These are phyloP conservation scores for Gloeostereum incarnatum DNA, from an alignment of 768 basidiomycete genomes.

Conservation along the genomic window DNA sequence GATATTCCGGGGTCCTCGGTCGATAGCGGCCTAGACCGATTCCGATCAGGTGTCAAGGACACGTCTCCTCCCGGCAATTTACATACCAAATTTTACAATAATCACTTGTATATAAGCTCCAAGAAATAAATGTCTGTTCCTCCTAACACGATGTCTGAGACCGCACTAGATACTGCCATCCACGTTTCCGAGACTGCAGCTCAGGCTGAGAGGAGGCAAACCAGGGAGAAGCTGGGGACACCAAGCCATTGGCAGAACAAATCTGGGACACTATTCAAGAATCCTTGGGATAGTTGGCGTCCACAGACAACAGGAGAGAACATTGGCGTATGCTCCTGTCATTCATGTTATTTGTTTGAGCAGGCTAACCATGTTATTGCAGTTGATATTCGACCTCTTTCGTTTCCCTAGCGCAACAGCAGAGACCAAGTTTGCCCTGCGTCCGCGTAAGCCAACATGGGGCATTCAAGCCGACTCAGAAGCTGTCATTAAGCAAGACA, in stretches of 20 bases:
- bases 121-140: no score
- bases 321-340: constrained; percentile 5
- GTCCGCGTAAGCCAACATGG: constrained; percentile 29
- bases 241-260: not conserved
- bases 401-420: constrained; percentile 9
- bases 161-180: no score
- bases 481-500: not conserved
- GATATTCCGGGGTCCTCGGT: no score
- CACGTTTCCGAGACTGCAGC: constrained; percentile 8
- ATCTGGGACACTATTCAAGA: constrained; percentile 11
- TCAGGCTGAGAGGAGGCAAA: not conserved
- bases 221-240: not conserved
- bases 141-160: no score
- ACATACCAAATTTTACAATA: no score
- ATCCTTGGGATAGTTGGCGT: constrained; percentile 19
- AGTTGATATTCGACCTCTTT: not conserved
- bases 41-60: no score
- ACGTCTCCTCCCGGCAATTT: no score
- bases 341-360: constrained; percentile 5
- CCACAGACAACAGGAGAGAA: constrained; percentile 1
- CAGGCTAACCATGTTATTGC: not conserved
- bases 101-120: no score
- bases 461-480: constrained; percentile 15
- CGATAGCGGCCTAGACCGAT: no score
- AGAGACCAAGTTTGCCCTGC: constrained; percentile 12